A percentile compares a stretch with the other conserved stretches of the same genome.
These are phyloP conservation scores for Lasiodiplodia sp. DNA, from an alignment of 2,329 filamentous ascomycete species.

Conservation along the genomic window DNA sequence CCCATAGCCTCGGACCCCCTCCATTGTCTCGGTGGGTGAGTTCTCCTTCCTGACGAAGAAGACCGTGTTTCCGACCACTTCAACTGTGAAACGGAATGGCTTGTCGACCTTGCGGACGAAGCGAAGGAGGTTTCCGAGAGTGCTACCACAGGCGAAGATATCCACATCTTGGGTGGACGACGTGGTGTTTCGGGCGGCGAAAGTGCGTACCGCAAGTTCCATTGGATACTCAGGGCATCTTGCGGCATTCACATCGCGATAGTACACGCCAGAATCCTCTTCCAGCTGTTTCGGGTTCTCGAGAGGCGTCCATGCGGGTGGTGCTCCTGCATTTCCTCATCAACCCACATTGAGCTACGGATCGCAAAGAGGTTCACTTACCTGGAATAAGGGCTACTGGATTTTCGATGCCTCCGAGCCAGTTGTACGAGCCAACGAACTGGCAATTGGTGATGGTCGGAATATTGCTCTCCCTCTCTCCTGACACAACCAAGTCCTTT, in stretches of 20 bases:
- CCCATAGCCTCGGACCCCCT: conserved; percentile 65
- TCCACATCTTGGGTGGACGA: conserved; percentile 54
- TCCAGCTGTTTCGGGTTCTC: conserved; percentile 43
- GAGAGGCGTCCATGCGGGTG: conserved; percentile 60
- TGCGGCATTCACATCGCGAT: conserved; percentile 63
- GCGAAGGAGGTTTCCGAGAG: conserved; percentile 66
- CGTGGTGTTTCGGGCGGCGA: conserved; percentile 49
- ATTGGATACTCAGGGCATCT: conserved; percentile 58
- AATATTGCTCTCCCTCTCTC: neutral
- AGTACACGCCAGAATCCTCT: conserved; percentile 59
- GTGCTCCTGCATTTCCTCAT: conserved; percentile 51
- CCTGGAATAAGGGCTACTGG: conserved; percentile 57
- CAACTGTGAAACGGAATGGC: conserved; percentile 66
- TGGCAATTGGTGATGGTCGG: conserved; percentile 49
- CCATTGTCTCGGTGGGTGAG: conserved; percentile 64
- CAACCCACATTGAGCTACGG: neutral
- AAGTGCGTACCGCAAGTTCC: conserved; percentile 57
- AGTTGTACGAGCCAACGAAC: conserved; percentile 62
- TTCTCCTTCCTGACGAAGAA: conserved; percentile 71
- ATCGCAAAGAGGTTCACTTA: conserved; percentile 34
- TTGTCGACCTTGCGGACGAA: conserved; percentile 58
- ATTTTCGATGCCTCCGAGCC: conserved; percentile 46
- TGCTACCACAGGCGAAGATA: conserved; percentile 67
- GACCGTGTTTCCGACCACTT: conserved; percentile 63
- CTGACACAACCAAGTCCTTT: conserved; percentile 27